Base-by-base conservation (phyloP, 1,284 basidiomycete species). In the Caloboletus firmus region DNA sequence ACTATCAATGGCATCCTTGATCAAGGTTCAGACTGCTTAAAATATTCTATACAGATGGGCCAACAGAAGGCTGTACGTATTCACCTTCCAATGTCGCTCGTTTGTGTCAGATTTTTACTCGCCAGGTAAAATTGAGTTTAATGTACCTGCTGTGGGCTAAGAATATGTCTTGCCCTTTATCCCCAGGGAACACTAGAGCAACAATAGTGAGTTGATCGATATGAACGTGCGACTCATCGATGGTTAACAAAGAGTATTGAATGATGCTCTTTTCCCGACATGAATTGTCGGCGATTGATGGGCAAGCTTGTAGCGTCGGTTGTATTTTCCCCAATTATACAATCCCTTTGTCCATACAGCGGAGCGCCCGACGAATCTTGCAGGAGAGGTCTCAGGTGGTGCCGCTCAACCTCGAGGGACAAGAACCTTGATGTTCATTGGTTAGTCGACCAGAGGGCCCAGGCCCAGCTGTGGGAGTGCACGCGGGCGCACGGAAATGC, bases 201-300 rank as follows among this genome's bases (percentile, higher is more conserved):
- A 61, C 61, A 68, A 58, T 56, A 45, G 43, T 28, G 24, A 40
- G 31, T 28, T 24, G 43, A 59, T 62, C 53, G 58, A 70, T 67
- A 72, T 70, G 70, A 71, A 49, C 57, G 67, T 57, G 67, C 41
- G 68, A 66, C 41, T 28, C 26, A 59, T 59, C 43, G 48, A 59
- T 59, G 18, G 22, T 49, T 39, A 52, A 63, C 51, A 54, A 51
- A 51, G 57, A 28, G 37, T 22, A 46, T 42, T 15, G 37, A 32
- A 31, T 47, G 11, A 40, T 46, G 30, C 7, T 31, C 35, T 12
- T 42, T 48, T 41, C 15, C 20, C 18, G 26, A 43, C 46, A 20
- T 32, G 39, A 34, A 43, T 48, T 35, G 45, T 57, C 53, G 57
- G 64, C 18, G 60, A 54, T 67, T 65, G 51, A n/a, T 51, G 8